Base-by-base conservation (phyloP, 2,329 filamentous ascomycete genomes). In the Rhynchosporium agropyri region DNA sequence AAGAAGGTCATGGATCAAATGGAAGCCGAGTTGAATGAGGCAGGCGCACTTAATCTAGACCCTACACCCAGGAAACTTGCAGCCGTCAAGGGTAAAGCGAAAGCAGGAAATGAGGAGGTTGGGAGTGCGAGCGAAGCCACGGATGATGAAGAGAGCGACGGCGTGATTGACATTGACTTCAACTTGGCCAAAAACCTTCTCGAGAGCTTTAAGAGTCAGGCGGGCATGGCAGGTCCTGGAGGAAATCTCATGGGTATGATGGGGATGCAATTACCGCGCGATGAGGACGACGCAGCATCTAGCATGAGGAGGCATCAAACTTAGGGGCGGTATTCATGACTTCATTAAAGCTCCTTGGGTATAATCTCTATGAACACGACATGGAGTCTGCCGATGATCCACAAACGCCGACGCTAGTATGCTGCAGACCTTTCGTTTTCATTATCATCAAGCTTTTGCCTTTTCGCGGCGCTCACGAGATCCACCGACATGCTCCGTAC, bases 121-220 rank as follows among this genome's bases (percentile, higher is more conserved):
- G 61, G 69, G 60, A 42, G 65, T 26, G 31, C 7, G 13, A 40
- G 53, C 3, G 43, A 63, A 3, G 56, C 65, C 50, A 71, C 74
- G 2, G 75, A 76, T 56, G 75, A 79, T 7, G 76, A 81, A 33
- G 79, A 84, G 45, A 80, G 82, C 2, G 81, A 83, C 8, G 81
- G 83, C 5, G 86, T 89, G 59, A 83, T 95, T 4, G 82, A 92
- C 66, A 85, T 95, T 33, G 91, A 98, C 73, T 90, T 92, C 69
- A 94, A 95, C 65, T 80, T 99, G 29, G 92, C 91, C 20, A 92
- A 90, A 75, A 98, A 98, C 72, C 80, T 99, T 60, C 80, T 99
- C 1, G 92, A 97, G 75, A 94, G 91, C 70, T 93, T 99, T 77
- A 96, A 96, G 73, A 89, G 90, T 15, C 94, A 98, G 75, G 91